phyloP scores from a whole-genome alignment of 164 flowering plant species.

The Berberis vulgaris region DNA sequence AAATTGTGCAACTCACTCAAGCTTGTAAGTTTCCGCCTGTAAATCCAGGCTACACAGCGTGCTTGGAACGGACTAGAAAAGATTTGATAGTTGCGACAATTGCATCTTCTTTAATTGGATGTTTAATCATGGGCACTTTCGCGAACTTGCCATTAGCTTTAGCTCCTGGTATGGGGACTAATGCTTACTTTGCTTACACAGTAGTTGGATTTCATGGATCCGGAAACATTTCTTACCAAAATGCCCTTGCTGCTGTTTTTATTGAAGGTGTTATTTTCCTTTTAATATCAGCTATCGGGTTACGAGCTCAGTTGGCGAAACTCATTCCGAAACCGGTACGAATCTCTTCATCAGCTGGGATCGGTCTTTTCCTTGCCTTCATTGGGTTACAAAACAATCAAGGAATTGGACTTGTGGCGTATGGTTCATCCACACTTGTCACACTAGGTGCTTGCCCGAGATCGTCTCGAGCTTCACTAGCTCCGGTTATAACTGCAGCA shows the following conservation, averaged over 20 bases:
- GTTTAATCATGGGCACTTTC: slow-evolving; percentile 68
- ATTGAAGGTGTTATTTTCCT: slow-evolving; percentile 72
- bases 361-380: slow-evolving; percentile 84
- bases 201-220: slow-evolving; percentile 92
- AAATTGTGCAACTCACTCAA: slow-evolving; percentile 35
- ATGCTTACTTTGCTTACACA: slow-evolving; percentile 86
- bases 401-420: slow-evolving; percentile 77
- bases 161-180: slow-evolving; percentile 94
- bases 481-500: slow-evolving; percentile 43
- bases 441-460: slow-evolving; percentile 75
- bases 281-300: slow-evolving; percentile 59
- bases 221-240: slow-evolving; percentile 48
- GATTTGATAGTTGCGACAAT: slow-evolving; percentile 82
- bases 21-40: slow-evolving; percentile 71
- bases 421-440: slow-evolving; percentile 59
- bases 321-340: slow-evolving; percentile 81
- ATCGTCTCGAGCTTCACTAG: slow-evolving; percentile 42
- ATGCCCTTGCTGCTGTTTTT: slow-evolving; percentile 69
- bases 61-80: slow-evolving; percentile 38
- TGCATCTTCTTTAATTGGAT: slow-evolving; percentile 68
- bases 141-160: slow-evolving; percentile 78
- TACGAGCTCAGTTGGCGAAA: slow-evolving; percentile 66
- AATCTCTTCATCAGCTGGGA: slow-evolving; percentile 76
- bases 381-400: slow-evolving; percentile 75
- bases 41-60: slow-evolving; percentile 67